Percentiles rank a stretch among this genome's conserved stretches.
Evolutionary conservation across 2,329 filamentous ascomycete species (phyloP).

Genomic region (Didymella exigua): DNA sequence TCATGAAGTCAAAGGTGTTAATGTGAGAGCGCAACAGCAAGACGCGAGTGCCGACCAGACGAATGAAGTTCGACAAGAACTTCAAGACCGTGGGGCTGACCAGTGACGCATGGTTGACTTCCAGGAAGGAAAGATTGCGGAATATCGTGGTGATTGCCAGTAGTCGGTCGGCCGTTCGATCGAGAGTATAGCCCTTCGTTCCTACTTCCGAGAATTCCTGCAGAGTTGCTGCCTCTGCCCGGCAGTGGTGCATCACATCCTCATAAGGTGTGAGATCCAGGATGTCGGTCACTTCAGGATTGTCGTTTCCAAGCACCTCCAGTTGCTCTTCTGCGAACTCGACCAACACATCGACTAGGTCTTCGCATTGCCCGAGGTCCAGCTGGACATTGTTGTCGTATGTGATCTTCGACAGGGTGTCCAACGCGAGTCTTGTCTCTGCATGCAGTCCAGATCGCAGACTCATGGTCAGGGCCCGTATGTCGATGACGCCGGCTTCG

Average conservation of each 20-base stretch:
- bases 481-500: conserved; percentile 87
- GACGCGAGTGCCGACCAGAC: conserved; percentile 86
- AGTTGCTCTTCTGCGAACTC: conserved; percentile 91
- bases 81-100: conserved; percentile 79
- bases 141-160: conserved; percentile 92
- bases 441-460: conserved; percentile 87
- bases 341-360: conserved; percentile 83
- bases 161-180: conserved; percentile 83
- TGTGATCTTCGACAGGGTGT: conserved; percentile 77
- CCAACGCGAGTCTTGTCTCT: conserved; percentile 88
- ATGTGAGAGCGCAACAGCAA: conserved; percentile 80
- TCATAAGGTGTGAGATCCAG: conserved; percentile 85
- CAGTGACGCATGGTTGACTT: conserved; percentile 75
- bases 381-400: conserved; percentile 47
- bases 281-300: conserved; percentile 83
- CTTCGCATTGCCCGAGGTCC: conserved; percentile 61
- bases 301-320: conserved; percentile 81
- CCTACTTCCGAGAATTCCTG: conserved; percentile 77
- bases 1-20: conserved; percentile 96
- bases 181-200: conserved; percentile 77
- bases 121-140: conserved; percentile 87
- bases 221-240: conserved; percentile 72
- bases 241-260: conserved; percentile 80
- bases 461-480: conserved; percentile 86
- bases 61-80: conserved; percentile 81